Conservation (phyloP, 2,329 filamentous ascomycete genomes). For the Pseudocercospora crystallina region DNA sequence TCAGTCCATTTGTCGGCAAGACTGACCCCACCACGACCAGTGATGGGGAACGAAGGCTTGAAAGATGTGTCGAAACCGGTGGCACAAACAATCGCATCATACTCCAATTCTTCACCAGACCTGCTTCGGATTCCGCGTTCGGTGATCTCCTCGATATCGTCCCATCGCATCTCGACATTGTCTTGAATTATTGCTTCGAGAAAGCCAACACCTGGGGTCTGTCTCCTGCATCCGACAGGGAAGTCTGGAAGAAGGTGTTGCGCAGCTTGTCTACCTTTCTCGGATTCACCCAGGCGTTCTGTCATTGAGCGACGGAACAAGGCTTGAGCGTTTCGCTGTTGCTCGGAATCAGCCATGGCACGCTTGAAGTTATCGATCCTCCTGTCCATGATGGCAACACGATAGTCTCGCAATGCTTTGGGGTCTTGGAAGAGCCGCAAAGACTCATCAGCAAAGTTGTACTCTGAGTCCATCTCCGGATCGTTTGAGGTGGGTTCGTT, state of each 20-base stretch:
- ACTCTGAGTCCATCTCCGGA: too few relatives aligned
- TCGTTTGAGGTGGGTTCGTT: too few relatives aligned
- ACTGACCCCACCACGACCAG: conserved; percentile 36
- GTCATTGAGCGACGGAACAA: conserved; percentile 7
- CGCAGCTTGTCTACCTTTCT: too few relatives aligned
- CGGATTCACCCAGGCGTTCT: background rate
- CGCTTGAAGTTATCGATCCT: too few relatives aligned
- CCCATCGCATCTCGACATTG: conserved; percentile 16
- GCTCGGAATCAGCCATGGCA: conserved; percentile 4
- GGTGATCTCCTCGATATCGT: conserved; percentile 11
- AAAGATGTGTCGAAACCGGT: conserved; percentile 43
- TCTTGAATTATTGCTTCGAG: conserved; percentile 15
- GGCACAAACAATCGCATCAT: conserved; percentile 49
- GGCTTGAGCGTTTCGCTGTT: conserved; percentile 1
- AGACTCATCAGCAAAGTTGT: too few relatives aligned
- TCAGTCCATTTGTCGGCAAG: conserved; percentile 25
- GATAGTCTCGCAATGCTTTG: too few relatives aligned
- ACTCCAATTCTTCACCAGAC: conserved; percentile 26
- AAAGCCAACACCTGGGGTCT: conserved; percentile 16
- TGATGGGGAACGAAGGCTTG: conserved; percentile 33
- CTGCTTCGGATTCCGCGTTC: conserved; percentile 9
- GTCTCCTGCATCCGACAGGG: conserved; percentile 16
- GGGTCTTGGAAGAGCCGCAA: too few relatives aligned
- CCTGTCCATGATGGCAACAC: too few relatives aligned
- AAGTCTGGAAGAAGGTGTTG: conserved; percentile 16